Evolutionary conservation across 306 rosid species (phyloP), one percentile per base, ranked within the genome.

Genomic region (Heteromeles arbutifolia): DNA sequence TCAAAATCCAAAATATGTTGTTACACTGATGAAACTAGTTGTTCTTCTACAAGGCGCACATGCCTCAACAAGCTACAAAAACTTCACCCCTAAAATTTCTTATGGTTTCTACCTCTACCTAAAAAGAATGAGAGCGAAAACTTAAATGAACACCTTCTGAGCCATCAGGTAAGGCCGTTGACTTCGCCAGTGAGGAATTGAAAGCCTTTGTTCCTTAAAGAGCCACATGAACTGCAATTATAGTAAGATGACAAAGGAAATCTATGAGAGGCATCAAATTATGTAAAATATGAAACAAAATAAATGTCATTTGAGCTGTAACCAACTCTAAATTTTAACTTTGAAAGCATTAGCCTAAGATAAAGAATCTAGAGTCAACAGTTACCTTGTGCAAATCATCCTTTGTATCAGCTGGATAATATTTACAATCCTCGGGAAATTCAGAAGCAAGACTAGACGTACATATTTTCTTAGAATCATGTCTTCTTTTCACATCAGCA

Each of bases 341-440:
- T 15, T 37, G 32, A 37, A 59, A 69, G 69, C 34, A 17, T 54
- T 4, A 66, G 70, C 68, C 53, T 37, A 37, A 45, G 63, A 54
- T 41, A 37, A 74, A 65, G 14, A 39, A 52, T 70, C 65, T 76
- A 8, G 0, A 59, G 26, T 6, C 44, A 48, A 41, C 21, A 61
- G 26, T 41, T 80, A 91, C 99, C 97, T 92, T 95, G 89, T 90
- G 99, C 79, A 95, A 81, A 39, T 95, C 97, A 68, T 90, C 97
- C 84, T 82, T 89, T 32, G 90, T 87, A 87, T 95, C 99, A 74
- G 96, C 97, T 58, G 91, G 88, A 81, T 86, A 90, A 79, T 86
- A 89, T 81, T 89, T 95, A 79, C 97, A 92, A 59, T 90, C 97
- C 87, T 92, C 93, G 0, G 97, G 96, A 92, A 95, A 90, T 80